Evolutionary conservation across 768 basidiomycete genomes (phyloP), one percentile per base, ranked within the genome.

Genomic region (Dioszegia hungarica): DNA sequence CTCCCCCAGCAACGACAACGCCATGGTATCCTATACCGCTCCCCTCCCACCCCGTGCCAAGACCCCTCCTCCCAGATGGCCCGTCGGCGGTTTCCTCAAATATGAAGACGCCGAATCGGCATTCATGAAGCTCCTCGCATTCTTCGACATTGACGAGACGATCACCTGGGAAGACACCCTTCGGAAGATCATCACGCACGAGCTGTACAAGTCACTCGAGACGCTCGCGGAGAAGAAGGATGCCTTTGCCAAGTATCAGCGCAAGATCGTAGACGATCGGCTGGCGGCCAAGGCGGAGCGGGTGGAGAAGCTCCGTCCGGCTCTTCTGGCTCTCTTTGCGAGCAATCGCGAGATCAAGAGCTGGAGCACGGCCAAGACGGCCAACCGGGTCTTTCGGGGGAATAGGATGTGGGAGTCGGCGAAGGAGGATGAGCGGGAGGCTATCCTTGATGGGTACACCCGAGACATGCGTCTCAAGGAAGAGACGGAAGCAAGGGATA

Each of bases 91-190:
- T 3, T 97, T 93, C 67, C 64, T 82, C 41, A 94, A 89, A 5
- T 76, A 85, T 11, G 89, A 90, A 67, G 90, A 95, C 67, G 92
- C 90, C 20, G 92, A 95, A 75, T 88, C 89, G 71, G 95, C 93
- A 12, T 99, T 99, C 75, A 84, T 85, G 69, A 89, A 89, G 78
- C 79, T 99, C 55, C 78, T 99, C 65, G 82, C 86, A 66, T 90
- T 90, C 78, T 87, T 89, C 43, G 89, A 89, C 29, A 88, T 98
- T 39, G 89, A 90, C 76, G 85, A 87, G 41, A 86, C 82, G 62
- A 97, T 90, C 89, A 90, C 90, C 33, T 99, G 95, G 95, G 95
- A 99, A 75, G 86, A 89, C 79, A 91, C 92, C 50, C 95, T 98
- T 89, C 84, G 93, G 73, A 88, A 90, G 67, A 91, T 95, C 77